A percentile compares a stretch with the other conserved stretches of the same genome.
Conservation (phyloP, 225 moss, liverwort and hornwort genomes). For the Pseudisothecium myosuroides region DNA sequence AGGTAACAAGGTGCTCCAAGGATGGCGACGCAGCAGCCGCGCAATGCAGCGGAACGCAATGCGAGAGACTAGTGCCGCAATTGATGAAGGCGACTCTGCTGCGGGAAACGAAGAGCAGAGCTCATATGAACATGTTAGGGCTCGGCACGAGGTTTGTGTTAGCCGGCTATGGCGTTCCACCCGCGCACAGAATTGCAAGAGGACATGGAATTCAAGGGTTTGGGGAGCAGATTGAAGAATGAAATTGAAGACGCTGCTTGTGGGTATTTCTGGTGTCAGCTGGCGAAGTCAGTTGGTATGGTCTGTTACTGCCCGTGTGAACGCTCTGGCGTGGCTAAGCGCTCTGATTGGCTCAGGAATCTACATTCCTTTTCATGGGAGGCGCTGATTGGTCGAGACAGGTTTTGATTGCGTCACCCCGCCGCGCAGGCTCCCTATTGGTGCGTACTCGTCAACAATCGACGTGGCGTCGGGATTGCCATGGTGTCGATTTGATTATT, state of each 20-base stretch:
- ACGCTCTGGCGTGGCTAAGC: neutral
- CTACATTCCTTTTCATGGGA: neutral
- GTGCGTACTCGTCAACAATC: neutral
- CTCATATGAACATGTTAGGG: too few species aligned
- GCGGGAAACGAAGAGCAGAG: too few species aligned
- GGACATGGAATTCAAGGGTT: neutral
- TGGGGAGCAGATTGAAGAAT: neutral
- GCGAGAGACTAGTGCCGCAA: too few species aligned
- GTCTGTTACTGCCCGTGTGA: neutral
- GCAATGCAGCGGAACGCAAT: too few species aligned
- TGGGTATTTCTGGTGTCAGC: neutral
- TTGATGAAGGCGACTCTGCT: too few species aligned
- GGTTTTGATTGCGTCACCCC: neutral
- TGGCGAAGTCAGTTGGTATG: neutral
- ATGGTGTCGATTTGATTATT: neutral
- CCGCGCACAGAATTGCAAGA: neutral
- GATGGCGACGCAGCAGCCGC: too few species aligned
- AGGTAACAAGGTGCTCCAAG: too few species aligned
- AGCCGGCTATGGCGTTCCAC: neutral
- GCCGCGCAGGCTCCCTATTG: neutral
- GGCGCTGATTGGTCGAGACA: neutral
- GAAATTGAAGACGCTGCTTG: rapidly evolving
- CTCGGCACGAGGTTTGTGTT: too few species aligned
- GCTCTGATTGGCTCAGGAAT: neutral
- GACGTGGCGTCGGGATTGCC: neutral